phyloP scores from a whole-genome alignment of 208 protist genomes.

The Herpetomonas muscarum region DNA sequence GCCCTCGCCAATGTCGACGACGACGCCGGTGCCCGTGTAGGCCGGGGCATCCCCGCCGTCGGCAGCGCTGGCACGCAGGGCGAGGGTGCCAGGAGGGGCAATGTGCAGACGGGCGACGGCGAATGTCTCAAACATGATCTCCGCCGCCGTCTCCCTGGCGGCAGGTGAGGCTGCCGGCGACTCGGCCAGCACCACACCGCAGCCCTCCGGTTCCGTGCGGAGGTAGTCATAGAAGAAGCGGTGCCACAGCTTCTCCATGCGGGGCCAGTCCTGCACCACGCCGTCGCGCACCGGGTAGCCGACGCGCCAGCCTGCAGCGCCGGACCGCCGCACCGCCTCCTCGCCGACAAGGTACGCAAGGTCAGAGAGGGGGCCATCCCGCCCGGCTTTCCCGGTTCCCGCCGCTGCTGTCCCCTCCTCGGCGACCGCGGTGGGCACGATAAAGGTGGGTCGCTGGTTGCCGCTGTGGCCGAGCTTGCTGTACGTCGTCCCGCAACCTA shows the following conservation, averaged over 20 bases:
- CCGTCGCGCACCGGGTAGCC: conserved; percentile 80
- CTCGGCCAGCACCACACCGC: conserved; percentile 97
- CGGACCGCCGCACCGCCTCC: conserved; percentile 73
- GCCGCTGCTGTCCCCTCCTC: too few species aligned
- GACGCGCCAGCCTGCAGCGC: conserved; percentile 20
- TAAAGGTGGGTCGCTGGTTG: conserved; percentile 93
- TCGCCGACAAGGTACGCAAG: conserved; percentile 96
- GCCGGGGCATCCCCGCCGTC: conserved; percentile 88
- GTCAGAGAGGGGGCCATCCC: conserved; percentile 72
- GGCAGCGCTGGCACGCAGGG: conserved; percentile 85
- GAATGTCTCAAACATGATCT: conserved; percentile 99
- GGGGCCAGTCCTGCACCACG: conserved; percentile 94
- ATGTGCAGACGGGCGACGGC: conserved; percentile 97
- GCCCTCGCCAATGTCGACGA: conserved; percentile 98
- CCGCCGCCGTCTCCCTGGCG: conserved; percentile 96
- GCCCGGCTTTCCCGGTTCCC: too few species aligned
- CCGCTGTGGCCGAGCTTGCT: conserved; percentile 99
- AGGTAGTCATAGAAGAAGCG: conserved; percentile 97
- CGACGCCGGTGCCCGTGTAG: conserved; percentile 77
- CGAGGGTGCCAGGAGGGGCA: conserved; percentile 96
- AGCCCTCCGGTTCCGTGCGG: conserved; percentile 96
- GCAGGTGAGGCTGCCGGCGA: conserved; percentile 96
- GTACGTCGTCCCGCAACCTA: conserved; percentile 98
- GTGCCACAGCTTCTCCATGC: conserved; percentile 98
- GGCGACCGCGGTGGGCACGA: conserved; percentile 94